phyloP scores from a whole-genome alignment of 148 eudicot species.

The Diospyros kaki region DNA sequence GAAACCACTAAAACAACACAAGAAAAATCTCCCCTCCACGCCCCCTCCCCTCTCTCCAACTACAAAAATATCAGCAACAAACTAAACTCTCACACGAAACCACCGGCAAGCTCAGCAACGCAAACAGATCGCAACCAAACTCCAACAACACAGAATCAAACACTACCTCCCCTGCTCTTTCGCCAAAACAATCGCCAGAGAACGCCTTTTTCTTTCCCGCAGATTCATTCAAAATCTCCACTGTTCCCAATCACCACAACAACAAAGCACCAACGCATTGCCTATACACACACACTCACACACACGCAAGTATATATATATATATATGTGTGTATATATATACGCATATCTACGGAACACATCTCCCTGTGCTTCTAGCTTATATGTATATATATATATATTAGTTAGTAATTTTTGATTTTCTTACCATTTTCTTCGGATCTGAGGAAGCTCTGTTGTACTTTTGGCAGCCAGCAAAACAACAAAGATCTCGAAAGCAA shows the following conservation, averaged over 20 bases:
- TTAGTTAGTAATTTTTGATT: not conserved
- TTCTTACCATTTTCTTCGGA: conserved; percentile 60
- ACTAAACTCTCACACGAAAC: not conserved
- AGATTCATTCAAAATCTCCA: conserved; percentile 12
- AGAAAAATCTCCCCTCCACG: not conserved
- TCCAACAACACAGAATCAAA: not conserved
- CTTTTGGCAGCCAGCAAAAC: conserved; percentile 38
- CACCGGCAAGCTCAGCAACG: not conserved
- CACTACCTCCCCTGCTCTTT: not conserved
- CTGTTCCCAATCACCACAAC: not conserved
- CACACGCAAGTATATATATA: too few species aligned
- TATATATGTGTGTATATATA: too few species aligned
- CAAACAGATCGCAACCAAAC: not conserved
- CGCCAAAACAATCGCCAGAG: not conserved
- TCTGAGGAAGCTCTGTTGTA: conserved; percentile 52
- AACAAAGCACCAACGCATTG: not conserved
- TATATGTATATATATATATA: not conserved
- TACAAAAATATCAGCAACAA: conserved; percentile 1
- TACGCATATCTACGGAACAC: not conserved
- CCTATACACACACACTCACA: too few species aligned
- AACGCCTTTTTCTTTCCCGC: not conserved
- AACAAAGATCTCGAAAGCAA: conserved; percentile 45
- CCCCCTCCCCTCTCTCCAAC: not conserved
- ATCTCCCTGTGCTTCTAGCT: not conserved
- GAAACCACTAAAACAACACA: not conserved